Base-by-base conservation (phyloP, 1,284 basidiomycete species). In the Rhodotorula sp. region DNA sequence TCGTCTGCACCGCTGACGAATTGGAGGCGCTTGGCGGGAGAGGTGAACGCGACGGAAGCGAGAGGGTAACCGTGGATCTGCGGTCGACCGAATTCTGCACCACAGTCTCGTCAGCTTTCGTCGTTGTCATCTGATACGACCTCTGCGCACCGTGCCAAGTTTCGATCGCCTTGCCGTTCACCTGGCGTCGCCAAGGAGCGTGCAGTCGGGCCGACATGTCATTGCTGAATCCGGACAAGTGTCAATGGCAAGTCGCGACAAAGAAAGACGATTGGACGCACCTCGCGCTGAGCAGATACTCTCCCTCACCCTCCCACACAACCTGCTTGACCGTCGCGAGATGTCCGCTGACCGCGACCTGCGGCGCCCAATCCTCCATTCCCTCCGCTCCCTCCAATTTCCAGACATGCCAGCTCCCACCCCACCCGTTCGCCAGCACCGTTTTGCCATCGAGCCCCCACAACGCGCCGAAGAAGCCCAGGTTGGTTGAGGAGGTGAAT, bases 1-100 rank as follows among this genome's bases (percentile, higher is more conserved):
- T 97, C 94, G 77, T 97, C 94, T 13, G 91, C 91, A 56, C 90
- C 88, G 75, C 90, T 94, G 24, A 88, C 88, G 77, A 95, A 92
- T 30, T 86, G 87, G 54, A 92, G 82, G 0, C 90, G 82, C 67
- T 85, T 84, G 24, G 27, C 24, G 11, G 30, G 2, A n/a, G 64
- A 46, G 54, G 96, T 84, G 80, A 92, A 93, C 4, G 85, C 86
- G 2, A 86, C 88, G 69, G 88, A 88, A n/a, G 93, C 83, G 55
- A 96, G 83, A 77, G 96, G 92, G 79, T 97, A 96, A 9, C 94
- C 94, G 80, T 98, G 94, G 27, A 95, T 88, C 80, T 98, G 94
- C 32, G 94, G 94, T 24, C 94, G 87, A 36, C 86, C 86, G 39
- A 96, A 83, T 79, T 97, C 73, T 74, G 64, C 49, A 8, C 39